phyloP scores from a whole-genome alignment of 2,329 filamentous ascomycete species.

The Ophiostoma triangulosporum region DNA sequence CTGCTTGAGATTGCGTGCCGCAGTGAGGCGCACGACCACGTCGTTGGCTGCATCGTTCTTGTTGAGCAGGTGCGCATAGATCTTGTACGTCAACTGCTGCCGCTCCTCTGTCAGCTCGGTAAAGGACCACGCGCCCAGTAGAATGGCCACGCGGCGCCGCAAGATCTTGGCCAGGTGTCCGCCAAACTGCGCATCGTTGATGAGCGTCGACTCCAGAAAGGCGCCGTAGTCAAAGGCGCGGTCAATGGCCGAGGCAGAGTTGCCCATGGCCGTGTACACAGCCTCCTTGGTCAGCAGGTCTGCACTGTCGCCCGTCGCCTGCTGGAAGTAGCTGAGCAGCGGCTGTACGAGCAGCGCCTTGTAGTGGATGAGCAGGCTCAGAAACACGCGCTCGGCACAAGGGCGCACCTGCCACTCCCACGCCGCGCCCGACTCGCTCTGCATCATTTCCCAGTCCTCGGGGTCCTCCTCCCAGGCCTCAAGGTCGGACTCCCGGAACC shows the following conservation, averaged over 20 bases:
- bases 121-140: conserved; percentile 80
- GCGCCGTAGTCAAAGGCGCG: conserved; percentile 69
- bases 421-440: conserved; percentile 70
- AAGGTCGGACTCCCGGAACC: conserved; percentile 73
- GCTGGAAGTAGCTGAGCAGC: conserved; percentile 69
- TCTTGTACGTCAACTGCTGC: conserved; percentile 66
- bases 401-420: conserved; percentile 89
- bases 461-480: conserved; percentile 89
- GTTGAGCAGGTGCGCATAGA: conserved; percentile 77
- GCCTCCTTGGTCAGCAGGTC: conserved; percentile 83
- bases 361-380: conserved; percentile 82
- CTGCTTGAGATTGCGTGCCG: conserved; percentile 68
- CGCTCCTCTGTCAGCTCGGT: conserved; percentile 58
- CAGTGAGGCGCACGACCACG: conserved; percentile 80
- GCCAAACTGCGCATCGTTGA: conserved; percentile 59
- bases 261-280: conserved; percentile 82
- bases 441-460: conserved; percentile 86
- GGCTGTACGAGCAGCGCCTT: conserved; percentile 69
- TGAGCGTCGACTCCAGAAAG: conserved; percentile 62
- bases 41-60: conserved; percentile 69
- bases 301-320: conserved; percentile 49
- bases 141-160: conserved; percentile 72
- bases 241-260: conserved; percentile 65
- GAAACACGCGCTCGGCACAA: conserved; percentile 85
- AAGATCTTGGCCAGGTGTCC: conserved; percentile 61